Conservation (phyloP, 345 rosid species). For the Eucalyptus regnans region DNA sequence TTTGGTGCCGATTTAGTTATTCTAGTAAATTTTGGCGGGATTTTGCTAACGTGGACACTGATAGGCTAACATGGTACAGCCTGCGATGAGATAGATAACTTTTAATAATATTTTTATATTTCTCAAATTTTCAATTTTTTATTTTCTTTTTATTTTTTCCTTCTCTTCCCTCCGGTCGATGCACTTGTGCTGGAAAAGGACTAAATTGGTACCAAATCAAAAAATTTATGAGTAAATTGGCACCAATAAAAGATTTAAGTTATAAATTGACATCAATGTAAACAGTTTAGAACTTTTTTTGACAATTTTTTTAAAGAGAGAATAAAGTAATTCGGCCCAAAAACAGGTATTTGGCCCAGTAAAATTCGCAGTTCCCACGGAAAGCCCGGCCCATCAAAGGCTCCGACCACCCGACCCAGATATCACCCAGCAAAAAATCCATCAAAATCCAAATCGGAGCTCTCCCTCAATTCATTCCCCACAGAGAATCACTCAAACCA, state of each 20-base stretch:
- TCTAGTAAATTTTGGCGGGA: fast-evolving
- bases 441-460: neutral
- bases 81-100: fast-evolving
- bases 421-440: neutral
- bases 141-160: no score
- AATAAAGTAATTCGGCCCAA: no score
- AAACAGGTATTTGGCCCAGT: neutral
- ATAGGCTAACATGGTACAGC: fast-evolving
- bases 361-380: neutral
- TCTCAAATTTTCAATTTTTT: no score
- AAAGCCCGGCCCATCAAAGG: neutral
- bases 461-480: neutral
- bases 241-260: no score
- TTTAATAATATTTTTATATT: no score
- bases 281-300: fast-evolving
- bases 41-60: no score
- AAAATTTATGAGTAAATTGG: no score
- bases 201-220: fast-evolving
- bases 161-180: no score
- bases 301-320: fast-evolving
- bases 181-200: fast-evolving
- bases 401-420: neutral
- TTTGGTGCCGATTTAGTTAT: no score
- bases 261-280: no score
- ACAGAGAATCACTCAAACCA: neutral